A percentile compares a stretch with the other conserved stretches of the same genome.
Evolutionary conservation across 2,329 filamentous ascomycete genomes (phyloP).

Genomic region (Sporothrix luriei): DNA sequence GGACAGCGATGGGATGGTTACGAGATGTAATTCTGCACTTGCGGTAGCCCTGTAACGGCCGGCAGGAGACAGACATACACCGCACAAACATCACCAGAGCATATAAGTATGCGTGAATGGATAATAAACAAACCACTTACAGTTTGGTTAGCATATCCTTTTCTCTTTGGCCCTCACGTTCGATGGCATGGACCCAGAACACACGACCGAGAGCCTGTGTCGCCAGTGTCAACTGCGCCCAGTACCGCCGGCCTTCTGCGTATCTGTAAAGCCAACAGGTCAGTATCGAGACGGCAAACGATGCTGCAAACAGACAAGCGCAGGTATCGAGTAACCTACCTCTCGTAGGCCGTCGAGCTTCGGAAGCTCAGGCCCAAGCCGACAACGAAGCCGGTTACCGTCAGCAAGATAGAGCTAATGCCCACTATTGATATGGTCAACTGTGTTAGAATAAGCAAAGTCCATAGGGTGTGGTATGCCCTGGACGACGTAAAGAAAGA

Average conservation of each 20-base stretch:
- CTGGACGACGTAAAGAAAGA: not conserved
- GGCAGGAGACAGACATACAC: not conserved
- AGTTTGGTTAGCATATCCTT: slow-evolving; percentile 68
- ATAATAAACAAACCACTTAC: slow-evolving; percentile 34
- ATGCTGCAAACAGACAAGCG: not conserved
- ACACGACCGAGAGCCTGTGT: slow-evolving; percentile 70
- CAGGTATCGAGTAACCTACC: slow-evolving; percentile 44
- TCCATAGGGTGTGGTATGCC: not conserved
- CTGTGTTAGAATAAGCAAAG: not conserved
- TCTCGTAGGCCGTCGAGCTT: slow-evolving; percentile 76
- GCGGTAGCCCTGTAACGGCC: not conserved
- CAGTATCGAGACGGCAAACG: not conserved
- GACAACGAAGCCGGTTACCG: slow-evolving; percentile 83
- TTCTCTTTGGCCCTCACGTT: slow-evolving; percentile 64
- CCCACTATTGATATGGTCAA: slow-evolving; percentile 46
- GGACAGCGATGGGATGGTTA: not conserved
- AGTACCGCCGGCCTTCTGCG: slow-evolving; percentile 59
- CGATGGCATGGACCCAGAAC: slow-evolving; percentile 77
- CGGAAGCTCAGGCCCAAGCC: slow-evolving; percentile 77
- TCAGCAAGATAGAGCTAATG: slow-evolving; percentile 72
- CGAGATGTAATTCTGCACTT: slow-evolving; percentile 27
- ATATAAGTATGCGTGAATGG: not conserved
- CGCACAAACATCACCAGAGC: not conserved
- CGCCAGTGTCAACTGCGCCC: slow-evolving; percentile 63
- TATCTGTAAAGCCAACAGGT: slow-evolving; percentile 41